phyloP scores from a whole-genome alignment of 805 yeast genomes.

The Ogataea thermomethanolica region DNA sequence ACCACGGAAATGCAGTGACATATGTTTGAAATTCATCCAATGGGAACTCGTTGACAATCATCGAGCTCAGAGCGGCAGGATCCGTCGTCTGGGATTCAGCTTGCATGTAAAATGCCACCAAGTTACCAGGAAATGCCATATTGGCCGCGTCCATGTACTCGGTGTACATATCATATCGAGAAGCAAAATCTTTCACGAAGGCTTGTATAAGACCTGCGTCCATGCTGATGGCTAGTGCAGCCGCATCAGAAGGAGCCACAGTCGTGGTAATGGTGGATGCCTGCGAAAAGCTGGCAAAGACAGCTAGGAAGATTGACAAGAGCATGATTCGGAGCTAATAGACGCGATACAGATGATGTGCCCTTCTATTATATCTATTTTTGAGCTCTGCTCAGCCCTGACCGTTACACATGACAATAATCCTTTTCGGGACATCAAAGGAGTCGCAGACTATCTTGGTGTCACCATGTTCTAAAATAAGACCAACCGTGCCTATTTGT shows the following conservation, averaged over 20 bases:
- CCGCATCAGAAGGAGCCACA: constrained; percentile 25
- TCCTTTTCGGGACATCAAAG: too few species aligned
- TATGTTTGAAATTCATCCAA: constrained; percentile 32
- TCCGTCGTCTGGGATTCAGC: constrained; percentile 17
- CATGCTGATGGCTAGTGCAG: constrained; percentile 30
- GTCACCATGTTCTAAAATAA: too few species aligned
- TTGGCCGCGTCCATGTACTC: constrained; percentile 33
- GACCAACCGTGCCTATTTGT: background rate
- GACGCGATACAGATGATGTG: constrained; percentile 9
- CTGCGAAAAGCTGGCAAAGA: background rate
- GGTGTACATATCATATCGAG: constrained; percentile 29
- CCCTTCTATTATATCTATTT: too few species aligned
- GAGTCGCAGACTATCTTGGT: too few species aligned
- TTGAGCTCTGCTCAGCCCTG: too few species aligned
- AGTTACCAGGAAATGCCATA: constrained; percentile 27
- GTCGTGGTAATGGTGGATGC: constrained; percentile 20
- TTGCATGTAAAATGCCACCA: constrained; percentile 29
- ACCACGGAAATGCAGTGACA: constrained; percentile 35
- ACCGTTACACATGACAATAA: too few species aligned
- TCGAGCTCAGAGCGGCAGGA: constrained; percentile 23
- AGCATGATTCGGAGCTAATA: background rate
- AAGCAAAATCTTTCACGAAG: constrained; percentile 32
- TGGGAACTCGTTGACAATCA: constrained; percentile 31
- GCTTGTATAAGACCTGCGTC: constrained; percentile 32
- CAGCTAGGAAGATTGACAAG: background rate